Percentiles rank a stretch among this genome's conserved stretches.
Evolutionary conservation across 495 filamentous ascomycete genomes (phyloP).

Genomic region (Halenospora varia): DNA sequence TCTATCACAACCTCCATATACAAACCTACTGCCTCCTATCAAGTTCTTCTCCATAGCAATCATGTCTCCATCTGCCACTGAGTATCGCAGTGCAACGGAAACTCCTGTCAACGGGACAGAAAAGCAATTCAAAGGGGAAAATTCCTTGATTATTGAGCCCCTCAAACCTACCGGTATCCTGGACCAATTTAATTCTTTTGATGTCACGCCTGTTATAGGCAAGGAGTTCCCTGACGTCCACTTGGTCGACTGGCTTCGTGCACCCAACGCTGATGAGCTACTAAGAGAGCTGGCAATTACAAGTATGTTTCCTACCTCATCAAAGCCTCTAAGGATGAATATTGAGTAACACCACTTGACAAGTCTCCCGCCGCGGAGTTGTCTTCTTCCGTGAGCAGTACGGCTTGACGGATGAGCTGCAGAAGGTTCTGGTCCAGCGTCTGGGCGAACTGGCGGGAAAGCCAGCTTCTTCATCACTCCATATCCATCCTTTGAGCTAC

Average conservation of each 20-base stretch:
- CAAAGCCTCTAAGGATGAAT: neutral
- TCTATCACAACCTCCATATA: too few relatives aligned
- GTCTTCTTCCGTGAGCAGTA: conserved; percentile 78
- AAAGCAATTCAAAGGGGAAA: too few relatives aligned
- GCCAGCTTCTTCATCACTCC: conserved; percentile 56
- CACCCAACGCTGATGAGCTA: conserved; percentile 60
- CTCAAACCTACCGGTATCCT: conserved; percentile 38
- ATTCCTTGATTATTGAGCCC: too few relatives aligned
- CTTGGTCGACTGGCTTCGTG: conserved; percentile 49
- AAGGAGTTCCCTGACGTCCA: conserved; percentile 55
- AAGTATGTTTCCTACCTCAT: conserved; percentile 41
- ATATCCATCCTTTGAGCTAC: conserved; percentile 67
- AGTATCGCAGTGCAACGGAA: too few relatives aligned
- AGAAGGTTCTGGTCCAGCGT: conserved; percentile 62
- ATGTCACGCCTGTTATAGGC: conserved; percentile 65
- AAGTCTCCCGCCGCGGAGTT: conserved; percentile 72
- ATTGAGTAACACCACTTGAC: neutral
- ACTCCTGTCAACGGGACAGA: too few relatives aligned
- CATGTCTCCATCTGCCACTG: too few relatives aligned
- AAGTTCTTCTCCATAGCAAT: too few relatives aligned
- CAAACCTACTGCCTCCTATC: too few relatives aligned
- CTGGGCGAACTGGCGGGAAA: conserved; percentile 65
- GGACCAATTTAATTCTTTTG: conserved; percentile 51
- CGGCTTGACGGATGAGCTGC: conserved; percentile 54
- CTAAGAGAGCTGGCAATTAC: conserved; percentile 63